Evolutionary conservation across 257 asterid genomes (phyloP).

Genomic region (Penstemon barbatus): DNA sequence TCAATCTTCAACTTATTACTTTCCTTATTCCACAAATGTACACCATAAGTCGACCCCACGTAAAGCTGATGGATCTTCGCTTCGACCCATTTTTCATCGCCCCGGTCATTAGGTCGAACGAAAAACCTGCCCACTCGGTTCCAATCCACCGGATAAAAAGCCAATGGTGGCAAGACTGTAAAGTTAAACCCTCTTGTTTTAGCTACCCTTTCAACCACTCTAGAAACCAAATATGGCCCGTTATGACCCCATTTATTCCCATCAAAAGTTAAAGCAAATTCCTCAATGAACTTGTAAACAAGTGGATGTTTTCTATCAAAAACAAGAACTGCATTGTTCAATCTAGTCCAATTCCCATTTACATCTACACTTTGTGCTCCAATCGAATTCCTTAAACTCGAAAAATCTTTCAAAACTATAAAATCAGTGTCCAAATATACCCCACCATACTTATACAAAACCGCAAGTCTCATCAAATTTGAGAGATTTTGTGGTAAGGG

Average conservation of each 20-base stretch:
- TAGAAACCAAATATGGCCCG: conserved; percentile 73
- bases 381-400: conserved; percentile 50
- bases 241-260: conserved; percentile 80
- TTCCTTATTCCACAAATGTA: conserved; percentile 74
- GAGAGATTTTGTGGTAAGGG: conserved; percentile 68
- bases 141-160: conserved; percentile 79
- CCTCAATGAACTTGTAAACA: conserved; percentile 61
- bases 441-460: conserved; percentile 66
- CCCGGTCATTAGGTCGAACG: conserved; percentile 30
- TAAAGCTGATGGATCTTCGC: conserved; percentile 42
- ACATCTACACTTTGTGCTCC: conserved; percentile 60
- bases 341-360: conserved; percentile 61
- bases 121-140: conserved; percentile 39
- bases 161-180: conserved; percentile 53
- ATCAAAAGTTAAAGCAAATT: conserved; percentile 58
- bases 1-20: conserved; percentile 51
- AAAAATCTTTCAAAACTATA: conserved; percentile 54
- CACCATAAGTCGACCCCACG: conserved; percentile 43
- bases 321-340: conserved; percentile 65
- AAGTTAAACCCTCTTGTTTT: conserved; percentile 29
- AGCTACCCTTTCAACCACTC: conserved; percentile 48
- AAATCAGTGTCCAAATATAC: conserved; percentile 68
- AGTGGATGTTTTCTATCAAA: conserved; percentile 62
- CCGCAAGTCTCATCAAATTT: conserved; percentile 62
- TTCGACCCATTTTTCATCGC: conserved; percentile 41